These are phyloP conservation scores for Fibroporia radiculosa DNA, from an alignment of 768 basidiomycete genomes.

Conservation along the genomic window DNA sequence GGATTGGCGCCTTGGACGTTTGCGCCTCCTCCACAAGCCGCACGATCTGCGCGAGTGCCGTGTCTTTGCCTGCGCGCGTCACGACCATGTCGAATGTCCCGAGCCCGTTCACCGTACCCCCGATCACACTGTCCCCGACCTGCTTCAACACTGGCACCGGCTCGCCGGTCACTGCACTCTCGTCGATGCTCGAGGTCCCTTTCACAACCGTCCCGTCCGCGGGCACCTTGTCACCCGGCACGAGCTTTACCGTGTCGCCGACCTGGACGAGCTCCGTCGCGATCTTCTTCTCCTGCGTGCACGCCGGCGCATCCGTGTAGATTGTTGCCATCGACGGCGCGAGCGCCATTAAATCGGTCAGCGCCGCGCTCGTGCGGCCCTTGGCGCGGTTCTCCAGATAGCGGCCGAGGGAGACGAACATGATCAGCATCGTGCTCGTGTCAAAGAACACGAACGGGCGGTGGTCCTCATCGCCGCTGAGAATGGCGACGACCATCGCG, in stretches of 20 bases:
- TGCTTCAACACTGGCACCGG: conserved; percentile 84
- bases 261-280: conserved; percentile 93
- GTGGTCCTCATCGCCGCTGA: conserved; percentile 57
- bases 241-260: conserved; percentile 86
- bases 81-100: conserved; percentile 98
- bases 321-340: conserved; percentile 94
- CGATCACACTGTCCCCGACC: conserved; percentile 80
- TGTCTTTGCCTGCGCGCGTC: conserved; percentile 92
- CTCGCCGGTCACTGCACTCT: conserved; percentile 96
- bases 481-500: conserved; percentile 55
- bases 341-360: conserved; percentile 94
- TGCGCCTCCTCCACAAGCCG: conserved; percentile 96
- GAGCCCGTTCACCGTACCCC: conserved; percentile 93
- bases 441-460: conserved; percentile 93
- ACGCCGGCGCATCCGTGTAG: conserved; percentile 77
- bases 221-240: conserved; percentile 94
- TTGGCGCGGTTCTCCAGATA: conserved; percentile 96
- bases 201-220: conserved; percentile 88
- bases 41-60: conserved; percentile 93
- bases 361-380: conserved; percentile 92
- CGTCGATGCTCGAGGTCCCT: conserved; percentile 86
- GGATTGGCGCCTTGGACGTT: conserved; percentile 96
- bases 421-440: conserved; percentile 97
- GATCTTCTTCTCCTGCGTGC: conserved; percentile 82
- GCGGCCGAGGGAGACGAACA: conserved; percentile 92